Base-by-base conservation (phyloP, 2,329 filamentous ascomycete species). In the Hymenoscyphus fructigenus region DNA sequence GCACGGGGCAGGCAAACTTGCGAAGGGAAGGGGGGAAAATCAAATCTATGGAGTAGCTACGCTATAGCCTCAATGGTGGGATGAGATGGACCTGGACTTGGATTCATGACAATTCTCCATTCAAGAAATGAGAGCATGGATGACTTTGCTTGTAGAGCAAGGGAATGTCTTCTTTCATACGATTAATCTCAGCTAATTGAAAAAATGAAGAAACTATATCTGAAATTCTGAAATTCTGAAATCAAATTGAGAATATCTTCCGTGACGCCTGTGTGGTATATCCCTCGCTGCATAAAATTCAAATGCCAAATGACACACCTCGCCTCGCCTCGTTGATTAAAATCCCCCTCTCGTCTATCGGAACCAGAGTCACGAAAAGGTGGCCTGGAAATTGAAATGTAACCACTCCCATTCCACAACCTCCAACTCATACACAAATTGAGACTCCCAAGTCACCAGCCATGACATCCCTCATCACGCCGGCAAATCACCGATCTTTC, bases 401-500 rank as follows among this genome's bases (percentile, higher is more conserved):
- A 44, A 44, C 15, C 15, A 5, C 41, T 44, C 41, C 41, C 41
- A 44, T 44, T 23, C 10, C 44, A 50, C 53, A 32, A 62, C 14
- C 53, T 15, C 17, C 26, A 57, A 23, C 20, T 29, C 41, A 53
- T 53, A 53, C 26, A 61, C 34, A 56, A 55, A 17, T 10, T 23
- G 23, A 55, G 32, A 41, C 5, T 50, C n/a, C 5, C 44, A 6
- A 9, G 44, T 23, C 44, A 50, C 23, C n/a, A 12, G n/a, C 2
- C n/a, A 23, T 12, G 4, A 12, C 3, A 15, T 50, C 7, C 29
- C 14, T 9, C 14, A 28, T 72, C 61, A 74, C n/a, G 70, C 65
- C 15, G 71, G 73, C 12, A 72, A 63, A 7, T 74, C 76, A 15
- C 71, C 74, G 29, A 73, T 63, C 70, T 78, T 85, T 66, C 85